A percentile compares a stretch with the other conserved stretches of the same genome.
These are phyloP conservation scores for Anisodus acutangulus DNA, from an alignment of 257 asterid genomes.

Conservation along the genomic window DNA sequence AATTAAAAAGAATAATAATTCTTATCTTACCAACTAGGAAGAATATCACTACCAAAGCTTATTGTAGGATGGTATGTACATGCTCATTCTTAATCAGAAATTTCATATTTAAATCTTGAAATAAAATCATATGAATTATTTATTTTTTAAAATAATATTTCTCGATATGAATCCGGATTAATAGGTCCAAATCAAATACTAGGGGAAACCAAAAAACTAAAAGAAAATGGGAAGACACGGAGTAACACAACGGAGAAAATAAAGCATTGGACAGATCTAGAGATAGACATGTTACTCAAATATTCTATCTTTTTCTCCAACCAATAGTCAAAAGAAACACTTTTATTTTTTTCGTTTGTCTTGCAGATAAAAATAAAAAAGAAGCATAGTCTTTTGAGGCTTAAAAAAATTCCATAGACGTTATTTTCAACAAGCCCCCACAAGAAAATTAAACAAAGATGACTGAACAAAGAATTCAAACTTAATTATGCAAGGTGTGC, in stretches of 20 bases:
- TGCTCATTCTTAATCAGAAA: too few species aligned
- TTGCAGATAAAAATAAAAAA: not conserved
- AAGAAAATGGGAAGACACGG: not conserved
- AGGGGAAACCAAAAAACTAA: too few species aligned
- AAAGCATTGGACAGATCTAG: not conserved
- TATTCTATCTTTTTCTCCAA: not conserved
- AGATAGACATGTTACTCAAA: not conserved
- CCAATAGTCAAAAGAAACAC: not conserved
- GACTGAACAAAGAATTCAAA: not conserved
- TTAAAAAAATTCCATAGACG: not conserved
- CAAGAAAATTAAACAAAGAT: slow-evolving; percentile 7
- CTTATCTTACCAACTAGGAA: too few species aligned
- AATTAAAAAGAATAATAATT: too few species aligned
- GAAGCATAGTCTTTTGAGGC: not conserved
- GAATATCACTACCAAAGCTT: too few species aligned
- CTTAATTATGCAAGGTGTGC: not conserved
- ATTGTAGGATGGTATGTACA: too few species aligned
- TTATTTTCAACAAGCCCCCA: slow-evolving; percentile 1
- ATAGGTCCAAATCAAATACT: too few species aligned
- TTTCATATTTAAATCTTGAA: too few species aligned
- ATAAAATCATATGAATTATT: too few species aligned
- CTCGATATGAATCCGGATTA: too few species aligned
- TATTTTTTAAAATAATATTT: too few species aligned
- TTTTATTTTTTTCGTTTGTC: not conserved
- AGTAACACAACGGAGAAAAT: not conserved